Evolutionary conservation across 2,329 filamentous ascomycete genomes (phyloP), one percentile per base, ranked within the genome.

Genomic region (Fusarium pilosicola): DNA sequence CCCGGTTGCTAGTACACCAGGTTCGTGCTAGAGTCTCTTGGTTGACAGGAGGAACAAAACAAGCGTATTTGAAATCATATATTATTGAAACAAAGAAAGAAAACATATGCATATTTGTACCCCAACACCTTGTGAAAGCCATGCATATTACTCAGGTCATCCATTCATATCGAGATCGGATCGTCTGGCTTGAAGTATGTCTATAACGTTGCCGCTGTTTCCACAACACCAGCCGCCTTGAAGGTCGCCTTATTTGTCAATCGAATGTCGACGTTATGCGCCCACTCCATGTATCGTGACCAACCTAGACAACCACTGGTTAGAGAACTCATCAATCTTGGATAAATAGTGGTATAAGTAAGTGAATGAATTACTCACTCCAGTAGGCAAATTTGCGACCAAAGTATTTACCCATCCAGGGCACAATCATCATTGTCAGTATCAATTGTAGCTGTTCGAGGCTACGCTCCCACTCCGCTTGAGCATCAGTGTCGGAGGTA

Each of bases 341-440:
- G 32, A 41, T 26, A 39, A 32, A 24, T 32, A 39, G n/a, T 32
- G 36, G 48, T 22, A 26, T 36, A 22, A 22, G 7, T 34, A 22
- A 36, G 15, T 34, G 18, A 48, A 70, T 20, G 52, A 30, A 45
- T 45, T 28, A 68, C 92, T 81, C 88, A 98, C 96, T 94, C 94
- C 95, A 98, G 81, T 97, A 98, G 68, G 96, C 96, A 85, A 95
- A 97, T 83, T 94, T 97, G 81, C 96, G 89, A 51, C 96, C 96
- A 82, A 98, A 90, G 84, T 95, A 98, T 84, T 98, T 99, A 67
- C 96, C 96, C 76, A 94, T 86, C 82, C 97, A 98, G 6, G 96
- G 96, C 57, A 99, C 92, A 76, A 98, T 83, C 55, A 98, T 93
- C 94, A 99, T 97, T 26, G 94, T 97, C 80, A 98, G 84, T 75